Base-by-base conservation (phyloP, 2,329 filamentous ascomycete species). In the Cyclaneusma minus region DNA sequence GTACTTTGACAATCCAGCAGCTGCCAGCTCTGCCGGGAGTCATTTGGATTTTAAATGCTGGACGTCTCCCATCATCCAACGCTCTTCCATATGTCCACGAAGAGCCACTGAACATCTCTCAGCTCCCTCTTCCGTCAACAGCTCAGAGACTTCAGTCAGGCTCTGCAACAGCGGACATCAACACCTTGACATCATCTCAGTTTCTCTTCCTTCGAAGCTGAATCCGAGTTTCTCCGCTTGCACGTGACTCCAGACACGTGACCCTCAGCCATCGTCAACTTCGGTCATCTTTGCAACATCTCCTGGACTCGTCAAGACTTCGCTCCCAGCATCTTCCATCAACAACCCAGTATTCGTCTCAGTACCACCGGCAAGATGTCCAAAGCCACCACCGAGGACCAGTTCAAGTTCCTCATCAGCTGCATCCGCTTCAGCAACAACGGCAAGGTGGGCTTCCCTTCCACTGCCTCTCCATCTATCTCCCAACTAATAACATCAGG, bases 341-440 rank as follows among this genome's bases (percentile, higher is more conserved):
- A 20, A n/a, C 3, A 13, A 9, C n/a, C 15, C 7, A 6, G 10
- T 5, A n/a, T n/a, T 10, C 12, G 21, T 9, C 16, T 21, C 24
- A 26, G 12, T 28, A 11, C 7, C 21, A 25, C 11, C 29, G 28
- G 20, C 43, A 56, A 37, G 7, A 72, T 71, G 66, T 52, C 64
- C 36, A 44, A 47, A 20, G 45, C 54, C 31, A 50, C 52, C 13
- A 60, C 66, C 15, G 54, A 64, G 12, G 58, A 68, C 15, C 70
- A 77, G 38, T 60, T 79, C 49, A 64, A 61, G 34, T 78, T 81
- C 44, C 56, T 81, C 13, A 60, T 80, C 25, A 56, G 58, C 28
- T 80, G 75, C 49, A 74, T 80, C 45, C 60, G 62, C 28, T 51
- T 71, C 47, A 63, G 67, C 7, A 58, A 51, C 39, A 59, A 60